Conservation (phyloP, 2,329 filamentous ascomycete genomes). For the Trichophyton simii region DNA sequence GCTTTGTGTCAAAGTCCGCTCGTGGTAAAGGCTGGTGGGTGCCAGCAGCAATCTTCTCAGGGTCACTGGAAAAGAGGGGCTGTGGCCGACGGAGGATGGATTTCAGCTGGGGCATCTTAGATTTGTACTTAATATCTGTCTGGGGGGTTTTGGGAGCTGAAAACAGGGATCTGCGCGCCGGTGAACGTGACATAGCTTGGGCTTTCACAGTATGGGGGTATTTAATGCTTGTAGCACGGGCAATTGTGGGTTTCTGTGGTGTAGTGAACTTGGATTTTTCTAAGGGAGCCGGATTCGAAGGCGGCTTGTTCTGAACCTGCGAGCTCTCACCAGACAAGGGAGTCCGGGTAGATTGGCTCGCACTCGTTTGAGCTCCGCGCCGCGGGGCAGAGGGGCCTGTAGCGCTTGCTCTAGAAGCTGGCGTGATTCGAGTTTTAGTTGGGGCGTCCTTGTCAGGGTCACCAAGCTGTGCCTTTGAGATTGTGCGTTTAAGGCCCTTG, state of each 20-base stretch:
- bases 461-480: constrained; percentile 53
- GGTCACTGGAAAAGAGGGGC: constrained; percentile 48
- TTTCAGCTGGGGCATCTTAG: constrained; percentile 39
- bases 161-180: constrained; percentile 40
- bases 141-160: constrained; percentile 31
- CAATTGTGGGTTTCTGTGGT: constrained; percentile 63
- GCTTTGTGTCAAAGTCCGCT: constrained; percentile 12
- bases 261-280: constrained; percentile 52
- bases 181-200: constrained; percentile 41
- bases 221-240: constrained; percentile 42
- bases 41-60: constrained; percentile 46
- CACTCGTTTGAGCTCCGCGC: constrained; percentile 45
- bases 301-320: constrained; percentile 16
- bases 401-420: not conserved
- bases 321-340: constrained; percentile 13
- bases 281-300: constrained; percentile 32
- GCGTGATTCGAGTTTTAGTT: constrained; percentile 18
- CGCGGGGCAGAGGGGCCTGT: not conserved
- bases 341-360: constrained; percentile 56
- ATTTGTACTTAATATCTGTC: constrained; percentile 36
- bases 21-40: constrained; percentile 36
- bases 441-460: constrained; percentile 41
- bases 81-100: constrained; percentile 51
- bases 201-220: constrained; percentile 43
- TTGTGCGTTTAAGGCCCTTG: constrained; percentile 39